These are phyloP conservation scores for Trichopus zeylanicus DNA, from an alignment of 116 monocot species.

Conservation along the genomic window DNA sequence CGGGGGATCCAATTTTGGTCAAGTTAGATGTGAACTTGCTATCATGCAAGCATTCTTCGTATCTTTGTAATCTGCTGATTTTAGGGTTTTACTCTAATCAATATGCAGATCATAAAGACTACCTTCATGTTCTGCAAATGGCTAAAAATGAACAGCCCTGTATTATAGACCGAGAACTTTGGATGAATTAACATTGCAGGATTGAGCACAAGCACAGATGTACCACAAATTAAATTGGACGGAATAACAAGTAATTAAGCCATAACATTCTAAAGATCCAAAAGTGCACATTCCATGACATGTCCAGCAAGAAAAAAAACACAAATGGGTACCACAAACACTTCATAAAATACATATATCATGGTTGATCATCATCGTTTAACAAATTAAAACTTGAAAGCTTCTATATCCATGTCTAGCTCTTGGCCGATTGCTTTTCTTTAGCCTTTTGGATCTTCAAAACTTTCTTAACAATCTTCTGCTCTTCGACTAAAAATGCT, in stretches of 20 bases:
- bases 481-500: slow-evolving; percentile 14
- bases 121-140: not conserved
- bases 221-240: too few relatives aligned
- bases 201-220: too few relatives aligned
- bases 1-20: not conserved
- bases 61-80: not conserved
- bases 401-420: not conserved
- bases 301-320: too few relatives aligned
- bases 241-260: too few relatives aligned
- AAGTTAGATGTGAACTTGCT: not conserved
- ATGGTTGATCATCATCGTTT: too few relatives aligned
- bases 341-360: too few relatives aligned
- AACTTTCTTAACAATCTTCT: slow-evolving; percentile 16
- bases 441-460: slow-evolving; percentile 15
- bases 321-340: too few relatives aligned
- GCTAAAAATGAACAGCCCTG: too few relatives aligned
- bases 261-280: too few relatives aligned
- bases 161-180: too few relatives aligned
- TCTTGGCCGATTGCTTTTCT: slow-evolving; percentile 14
- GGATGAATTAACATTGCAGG: too few relatives aligned
- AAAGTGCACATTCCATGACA: too few relatives aligned
- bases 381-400: not conserved
- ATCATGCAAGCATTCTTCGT: not conserved
- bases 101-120: not conserved
- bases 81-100: not conserved